These are phyloP conservation scores for Argentina anserina DNA, from an alignment of 306 rosid genomes.

Conservation along the genomic window DNA sequence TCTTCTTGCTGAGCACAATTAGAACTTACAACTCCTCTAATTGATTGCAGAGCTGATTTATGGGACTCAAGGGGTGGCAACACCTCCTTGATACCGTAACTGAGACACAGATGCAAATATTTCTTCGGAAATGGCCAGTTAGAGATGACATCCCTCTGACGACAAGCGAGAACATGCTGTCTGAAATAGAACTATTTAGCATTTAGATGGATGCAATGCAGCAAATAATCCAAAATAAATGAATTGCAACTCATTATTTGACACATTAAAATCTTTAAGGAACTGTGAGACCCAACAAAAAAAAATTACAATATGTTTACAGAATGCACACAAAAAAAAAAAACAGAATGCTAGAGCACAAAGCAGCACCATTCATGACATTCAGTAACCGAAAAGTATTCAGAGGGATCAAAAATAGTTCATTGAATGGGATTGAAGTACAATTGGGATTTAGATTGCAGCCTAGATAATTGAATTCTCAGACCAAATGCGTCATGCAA, in stretches of 20 bases:
- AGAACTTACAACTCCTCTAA: conserved; percentile 21
- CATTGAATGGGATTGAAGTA: not conserved
- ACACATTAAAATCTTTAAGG: not conserved
- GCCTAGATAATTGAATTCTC: not conserved
- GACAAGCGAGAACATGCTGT: conserved; percentile 47
- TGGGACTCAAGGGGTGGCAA: conserved; percentile 45
- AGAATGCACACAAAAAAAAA: not conserved
- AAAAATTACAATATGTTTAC: not conserved
- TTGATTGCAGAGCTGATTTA: conserved; percentile 21
- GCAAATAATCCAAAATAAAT: not conserved
- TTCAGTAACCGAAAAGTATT: not conserved
- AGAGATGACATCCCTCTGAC: conserved; percentile 30
- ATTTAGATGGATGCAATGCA: not conserved
- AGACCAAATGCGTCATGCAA: not conserved
- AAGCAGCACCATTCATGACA: not conserved
- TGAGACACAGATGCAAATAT: conserved; percentile 43
- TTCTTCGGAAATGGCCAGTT: conserved; percentile 62
- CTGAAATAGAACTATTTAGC: conserved; percentile 28
- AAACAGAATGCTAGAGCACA: not conserved
- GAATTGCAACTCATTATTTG: not conserved
- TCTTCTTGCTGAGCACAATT: conserved; percentile 17
- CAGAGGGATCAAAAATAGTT: not conserved
- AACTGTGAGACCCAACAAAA: conserved; percentile 2
- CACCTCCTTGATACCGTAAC: conserved; percentile 41
- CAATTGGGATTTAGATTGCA: not conserved